Evolutionary conservation across 768 basidiomycete genomes (phyloP), one percentile per base, ranked within the genome.

Genomic region (Panellus pusillus): DNA sequence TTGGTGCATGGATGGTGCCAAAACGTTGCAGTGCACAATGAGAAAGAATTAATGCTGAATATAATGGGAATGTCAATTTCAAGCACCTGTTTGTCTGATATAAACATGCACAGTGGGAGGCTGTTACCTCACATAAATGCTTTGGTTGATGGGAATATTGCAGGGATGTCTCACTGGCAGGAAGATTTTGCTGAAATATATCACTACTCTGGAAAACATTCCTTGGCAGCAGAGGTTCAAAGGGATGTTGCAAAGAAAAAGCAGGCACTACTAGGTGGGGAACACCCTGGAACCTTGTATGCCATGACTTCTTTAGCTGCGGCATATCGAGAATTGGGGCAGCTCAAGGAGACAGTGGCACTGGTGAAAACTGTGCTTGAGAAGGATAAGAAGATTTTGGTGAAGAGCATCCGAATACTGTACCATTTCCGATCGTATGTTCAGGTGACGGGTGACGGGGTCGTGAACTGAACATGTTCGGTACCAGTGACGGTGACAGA

Each of bases 231-330:
- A n/a, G n/a, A n/a, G n/a, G n/a, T n/a, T n/a, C n/a, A n/a, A n/a
- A n/a, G n/a, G n/a, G n/a, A n/a, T n/a, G n/a, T n/a, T n/a, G n/a
- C n/a, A n/a, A n/a, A n/a, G n/a, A n/a, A n/a, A n/a, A n/a, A n/a
- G n/a, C n/a, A n/a, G n/a, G n/a, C n/a, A n/a, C n/a, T n/a, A n/a
- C n/a, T n/a, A n/a, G n/a, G n/a, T 17, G 28, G 40, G 4, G 37
- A 50, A n/a, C 49, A 50, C 31, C 50, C 50, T 24, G 50, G 44
- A 32, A 52, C 50, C 17, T 29, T 52, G 9, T 6, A 24, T 4
- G 29, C 40, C 17, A 52, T 38, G 19, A 14, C 3, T 6, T 37
- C 17, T 27, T 32, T 52, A 4, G 50, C 42, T 13, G 12, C 3
- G 20, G 24, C 32, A 41, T 50, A 42, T 18, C 18, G 6, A 20